These are phyloP conservation scores for Stagonosporopsis cucurbitacearum DNA, from an alignment of 2,329 filamentous ascomycete genomes.

Conservation along the genomic window DNA sequence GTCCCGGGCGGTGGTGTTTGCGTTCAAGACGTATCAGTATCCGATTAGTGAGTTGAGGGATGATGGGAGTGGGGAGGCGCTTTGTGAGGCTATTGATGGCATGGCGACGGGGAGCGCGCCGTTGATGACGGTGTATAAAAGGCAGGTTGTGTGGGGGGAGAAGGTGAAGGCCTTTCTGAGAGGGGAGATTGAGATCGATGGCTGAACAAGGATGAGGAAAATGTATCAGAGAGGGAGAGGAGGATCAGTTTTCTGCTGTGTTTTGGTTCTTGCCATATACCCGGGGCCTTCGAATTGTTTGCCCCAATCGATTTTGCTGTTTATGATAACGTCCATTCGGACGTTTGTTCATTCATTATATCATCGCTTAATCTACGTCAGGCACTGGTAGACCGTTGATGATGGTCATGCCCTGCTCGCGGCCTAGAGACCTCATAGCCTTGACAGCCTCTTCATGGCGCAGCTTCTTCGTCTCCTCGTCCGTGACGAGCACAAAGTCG, in stretches of 20 bases:
- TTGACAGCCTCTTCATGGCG: conserved; percentile 70
- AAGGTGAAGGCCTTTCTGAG: conserved; percentile 60
- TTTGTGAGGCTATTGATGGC: conserved; percentile 66
- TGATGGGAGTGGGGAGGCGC: conserved; percentile 61
- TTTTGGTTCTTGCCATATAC: conserved; percentile 2
- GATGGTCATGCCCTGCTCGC: conserved; percentile 68
- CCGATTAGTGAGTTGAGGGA: conserved; percentile 61
- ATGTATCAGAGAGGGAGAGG: not conserved
- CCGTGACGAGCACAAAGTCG: conserved; percentile 78
- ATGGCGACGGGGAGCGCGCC: conserved; percentile 63
- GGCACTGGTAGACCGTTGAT: conserved; percentile 79
- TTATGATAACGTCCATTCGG: not conserved
- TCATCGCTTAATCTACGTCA: conserved; percentile 61
- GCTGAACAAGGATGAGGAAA: not conserved
- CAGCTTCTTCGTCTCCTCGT: conserved; percentile 71
- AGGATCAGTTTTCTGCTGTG: not conserved
- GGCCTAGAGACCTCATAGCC: conserved; percentile 70
- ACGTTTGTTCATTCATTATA: not conserved
- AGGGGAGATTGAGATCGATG: conserved; percentile 25
- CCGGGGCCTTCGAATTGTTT: conserved; percentile 9
- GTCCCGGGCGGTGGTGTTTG: conserved; percentile 64
- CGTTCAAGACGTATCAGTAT: conserved; percentile 69
- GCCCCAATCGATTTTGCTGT: not conserved
- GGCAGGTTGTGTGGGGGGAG: conserved; percentile 62
- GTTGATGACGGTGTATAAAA: conserved; percentile 65